Evolutionary conservation across 2,329 filamentous ascomycete genomes (phyloP).

Genomic region (Elsinoe australis): DNA sequence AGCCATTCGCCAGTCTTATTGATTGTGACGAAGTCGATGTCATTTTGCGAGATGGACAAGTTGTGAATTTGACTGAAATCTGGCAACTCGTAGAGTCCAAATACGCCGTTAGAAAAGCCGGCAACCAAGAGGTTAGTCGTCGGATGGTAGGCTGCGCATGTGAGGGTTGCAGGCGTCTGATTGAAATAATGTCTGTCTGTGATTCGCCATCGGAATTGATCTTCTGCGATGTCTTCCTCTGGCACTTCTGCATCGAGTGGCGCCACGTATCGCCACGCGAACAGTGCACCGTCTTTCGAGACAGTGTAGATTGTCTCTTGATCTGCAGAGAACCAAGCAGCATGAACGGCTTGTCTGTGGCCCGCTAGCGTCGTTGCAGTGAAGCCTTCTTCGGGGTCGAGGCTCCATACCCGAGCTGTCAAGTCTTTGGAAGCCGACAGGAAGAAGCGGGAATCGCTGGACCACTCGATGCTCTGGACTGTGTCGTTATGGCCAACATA

Average conservation of each 20-base stretch:
- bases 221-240: constrained; percentile 50
- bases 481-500: constrained; percentile 84
- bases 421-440: constrained; percentile 85
- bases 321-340: constrained; percentile 93
- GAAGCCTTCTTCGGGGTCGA: constrained; percentile 80
- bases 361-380: constrained; percentile 82
- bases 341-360: constrained; percentile 80
- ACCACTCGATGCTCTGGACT: constrained; percentile 86
- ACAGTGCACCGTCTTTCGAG: constrained; percentile 94
- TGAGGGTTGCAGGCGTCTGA: constrained; percentile 78
- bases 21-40: constrained; percentile 89
- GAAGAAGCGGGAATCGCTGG: constrained; percentile 90
- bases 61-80: constrained; percentile 95
- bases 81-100: constrained; percentile 90
- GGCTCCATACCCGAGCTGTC: constrained; percentile 90
- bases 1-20: constrained; percentile 95
- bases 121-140: constrained; percentile 87
- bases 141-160: constrained; percentile 84
- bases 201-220: constrained; percentile 80
- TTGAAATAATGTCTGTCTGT: constrained; percentile 88
- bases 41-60: constrained; percentile 87
- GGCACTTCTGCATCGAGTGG: constrained; percentile 49
- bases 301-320: constrained; percentile 95
- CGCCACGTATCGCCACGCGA: constrained; percentile 78
- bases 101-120: constrained; percentile 90